These are phyloP conservation scores for Trichoderma pleuroti DNA, from an alignment of 2,329 filamentous ascomycete species.

Conservation along the genomic window DNA sequence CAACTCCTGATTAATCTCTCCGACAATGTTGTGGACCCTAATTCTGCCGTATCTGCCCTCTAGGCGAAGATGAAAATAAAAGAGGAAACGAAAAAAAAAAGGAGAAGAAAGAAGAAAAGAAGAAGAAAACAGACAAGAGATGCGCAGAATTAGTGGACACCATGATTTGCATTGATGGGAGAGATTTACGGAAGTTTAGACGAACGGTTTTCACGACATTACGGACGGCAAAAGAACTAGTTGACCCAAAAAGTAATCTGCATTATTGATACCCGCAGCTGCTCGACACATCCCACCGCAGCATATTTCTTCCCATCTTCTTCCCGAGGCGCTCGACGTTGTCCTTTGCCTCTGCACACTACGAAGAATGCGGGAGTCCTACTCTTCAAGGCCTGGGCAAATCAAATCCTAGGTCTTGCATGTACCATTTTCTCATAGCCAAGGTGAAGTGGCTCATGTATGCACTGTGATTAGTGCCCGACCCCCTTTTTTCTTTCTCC, in stretches of 20 bases:
- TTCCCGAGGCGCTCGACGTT: neutral
- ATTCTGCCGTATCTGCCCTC: conserved; percentile 35
- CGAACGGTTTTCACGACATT: conserved; percentile 27
- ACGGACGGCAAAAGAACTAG: conserved; percentile 29
- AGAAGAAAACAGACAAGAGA: neutral
- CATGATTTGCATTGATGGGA: conserved; percentile 14
- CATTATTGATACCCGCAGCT: conserved; percentile 33
- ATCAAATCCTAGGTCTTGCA: neutral
- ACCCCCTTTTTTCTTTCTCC: neutral
- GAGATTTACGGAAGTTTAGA: conserved; percentile 28
- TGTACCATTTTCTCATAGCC: conserved; percentile 6
- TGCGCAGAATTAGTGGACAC: neutral
- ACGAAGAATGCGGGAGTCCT: conserved; percentile 10
- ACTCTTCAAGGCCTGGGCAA: neutral
- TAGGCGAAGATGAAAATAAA: conserved; percentile 20
- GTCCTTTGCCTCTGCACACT: neutral
- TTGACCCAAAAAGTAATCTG: conserved; percentile 32
- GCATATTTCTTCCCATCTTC: conserved; percentile 16
- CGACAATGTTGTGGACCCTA: conserved; percentile 68
- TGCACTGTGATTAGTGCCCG: conserved; percentile 8
- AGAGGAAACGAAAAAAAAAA: neutral
- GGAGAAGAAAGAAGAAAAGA: neutral
- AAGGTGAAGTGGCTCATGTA: conserved; percentile 8
- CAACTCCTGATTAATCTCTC: conserved; percentile 95
- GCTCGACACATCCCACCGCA: conserved; percentile 7